phyloP scores from a whole-genome alignment of 768 basidiomycete genomes.

The Exsudoporus frostii region DNA sequence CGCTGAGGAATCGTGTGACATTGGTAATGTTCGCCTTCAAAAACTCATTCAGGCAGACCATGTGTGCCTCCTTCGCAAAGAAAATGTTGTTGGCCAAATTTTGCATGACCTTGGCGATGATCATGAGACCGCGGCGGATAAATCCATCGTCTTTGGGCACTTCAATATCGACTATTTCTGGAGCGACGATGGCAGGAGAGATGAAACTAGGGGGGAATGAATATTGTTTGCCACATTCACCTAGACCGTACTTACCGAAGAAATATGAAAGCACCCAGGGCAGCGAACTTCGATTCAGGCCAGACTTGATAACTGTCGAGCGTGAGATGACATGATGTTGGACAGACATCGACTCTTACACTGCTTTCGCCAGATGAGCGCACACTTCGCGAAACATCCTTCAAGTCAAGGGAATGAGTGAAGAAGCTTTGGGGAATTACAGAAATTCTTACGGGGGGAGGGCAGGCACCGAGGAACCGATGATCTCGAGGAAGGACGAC shows the following conservation, averaged over 20 bases:
- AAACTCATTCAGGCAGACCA: constrained; percentile 78
- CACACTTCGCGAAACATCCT: constrained; percentile 89
- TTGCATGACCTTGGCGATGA: constrained; percentile 90
- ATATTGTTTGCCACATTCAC: background rate
- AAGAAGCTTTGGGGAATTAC: background rate
- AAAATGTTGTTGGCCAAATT: constrained; percentile 93
- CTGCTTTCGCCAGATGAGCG: constrained; percentile 71
- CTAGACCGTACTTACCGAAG: constrained; percentile 50
- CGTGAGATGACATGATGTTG: constrained; percentile 12
- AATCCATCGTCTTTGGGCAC: constrained; percentile 58
- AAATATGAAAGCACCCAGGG: constrained; percentile 89
- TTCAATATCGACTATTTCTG: constrained; percentile 81
- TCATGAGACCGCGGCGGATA: constrained; percentile 75
- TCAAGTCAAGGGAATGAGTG: constrained; percentile 6
- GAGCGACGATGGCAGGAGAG: constrained; percentile 85
- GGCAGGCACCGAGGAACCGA: constrained; percentile 63
- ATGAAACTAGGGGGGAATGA: constrained; percentile 61
- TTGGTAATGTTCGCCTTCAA: constrained; percentile 64
- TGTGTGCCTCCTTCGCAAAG: constrained; percentile 87
- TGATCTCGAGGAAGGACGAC: constrained; percentile 69
- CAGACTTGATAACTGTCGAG: constrained; percentile 54
- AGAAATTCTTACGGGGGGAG: constrained; percentile 64
- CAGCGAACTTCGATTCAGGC: constrained; percentile 79
- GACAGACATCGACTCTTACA: constrained; percentile 48
- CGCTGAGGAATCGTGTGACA: constrained; percentile 74